Conservation (phyloP, 2,329 filamentous ascomycete species). For the Hypoxylon sp. region DNA sequence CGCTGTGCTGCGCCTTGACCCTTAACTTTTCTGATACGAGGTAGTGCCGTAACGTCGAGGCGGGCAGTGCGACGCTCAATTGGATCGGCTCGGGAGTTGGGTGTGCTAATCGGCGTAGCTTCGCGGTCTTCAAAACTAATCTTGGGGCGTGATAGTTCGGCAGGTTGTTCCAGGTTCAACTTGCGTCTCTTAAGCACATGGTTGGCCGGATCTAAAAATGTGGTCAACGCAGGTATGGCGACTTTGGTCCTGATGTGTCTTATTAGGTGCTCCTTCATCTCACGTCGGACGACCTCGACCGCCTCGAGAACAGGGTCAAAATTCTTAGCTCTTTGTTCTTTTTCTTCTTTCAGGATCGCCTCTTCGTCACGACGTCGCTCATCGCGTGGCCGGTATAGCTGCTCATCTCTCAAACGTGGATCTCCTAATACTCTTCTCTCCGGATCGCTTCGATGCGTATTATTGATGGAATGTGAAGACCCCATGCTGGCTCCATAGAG, state of each 20-base stretch:
- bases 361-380: conserved; percentile 78
- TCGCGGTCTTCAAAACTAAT: conserved; percentile 69
- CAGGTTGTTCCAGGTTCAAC: conserved; percentile 62
- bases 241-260: conserved; percentile 89
- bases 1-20: conserved; percentile 64
- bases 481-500: conserved; percentile 60
- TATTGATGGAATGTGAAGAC: conserved; percentile 43
- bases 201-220: conserved; percentile 82
- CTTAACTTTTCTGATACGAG: conserved; percentile 77
- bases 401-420: conserved; percentile 69
- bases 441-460: conserved; percentile 38
- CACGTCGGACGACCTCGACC: conserved; percentile 77
- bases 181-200: conserved; percentile 82
- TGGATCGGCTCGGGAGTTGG: conserved; percentile 68
- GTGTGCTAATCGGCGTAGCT: conserved; percentile 69
- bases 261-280: conserved; percentile 86
- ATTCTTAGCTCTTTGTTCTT: conserved; percentile 83
- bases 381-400: conserved; percentile 71
- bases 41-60: conserved; percentile 70
- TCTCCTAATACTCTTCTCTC: conserved; percentile 50
- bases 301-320: conserved; percentile 92
- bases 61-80: conserved; percentile 68
- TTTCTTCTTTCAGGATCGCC: conserved; percentile 87
- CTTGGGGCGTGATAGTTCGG: conserved; percentile 51
- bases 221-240: conserved; percentile 79